A percentile compares a stretch with the other conserved stretches of the same genome.
These are phyloP conservation scores for Gossypium ekmanianum DNA, from an alignment of 345 rosid genomes.

Conservation along the genomic window DNA sequence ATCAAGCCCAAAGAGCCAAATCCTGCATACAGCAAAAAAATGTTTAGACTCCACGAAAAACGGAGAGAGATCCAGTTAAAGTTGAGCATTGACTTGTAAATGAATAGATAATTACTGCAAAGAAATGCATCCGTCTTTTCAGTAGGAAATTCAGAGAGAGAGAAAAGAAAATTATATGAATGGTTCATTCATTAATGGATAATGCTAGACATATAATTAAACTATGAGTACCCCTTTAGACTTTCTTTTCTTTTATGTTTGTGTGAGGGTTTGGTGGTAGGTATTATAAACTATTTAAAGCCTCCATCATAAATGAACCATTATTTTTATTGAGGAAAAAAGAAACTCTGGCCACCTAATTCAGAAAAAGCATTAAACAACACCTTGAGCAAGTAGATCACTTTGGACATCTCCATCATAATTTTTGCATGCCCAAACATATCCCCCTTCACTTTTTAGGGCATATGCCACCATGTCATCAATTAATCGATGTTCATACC, in stretches of 20 bases:
- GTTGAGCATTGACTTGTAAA: not conserved
- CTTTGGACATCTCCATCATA: conserved; percentile 99
- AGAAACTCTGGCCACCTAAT: not conserved
- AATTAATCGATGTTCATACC: conserved; percentile 98
- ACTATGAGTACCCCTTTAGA: not conserved
- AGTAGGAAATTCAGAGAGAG: not conserved
- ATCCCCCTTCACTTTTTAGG: conserved; percentile 93
- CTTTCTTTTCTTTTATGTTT: not conserved
- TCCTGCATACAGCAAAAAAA: conserved; percentile 47
- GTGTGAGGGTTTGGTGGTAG: not conserved
- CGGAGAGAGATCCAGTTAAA: not conserved
- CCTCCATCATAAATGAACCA: not conserved
- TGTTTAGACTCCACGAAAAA: conserved; percentile 7
- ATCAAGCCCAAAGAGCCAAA: conserved; percentile 97
- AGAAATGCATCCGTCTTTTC: not conserved
- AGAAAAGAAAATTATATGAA: not conserved
- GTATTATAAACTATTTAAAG: not conserved
- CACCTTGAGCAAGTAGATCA: conserved; percentile 98
- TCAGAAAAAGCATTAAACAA: not conserved
- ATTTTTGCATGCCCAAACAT: conserved; percentile 99
- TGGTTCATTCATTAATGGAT: not conserved
- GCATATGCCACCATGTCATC: conserved; percentile 99
- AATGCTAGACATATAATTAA: not conserved
- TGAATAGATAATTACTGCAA: not conserved
- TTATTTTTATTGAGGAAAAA: not conserved